A percentile compares a stretch with the other conserved stretches of the same genome.
Conservation (phyloP, 2,329 filamentous ascomycete genomes). For the Aspergillus luchuensis region DNA sequence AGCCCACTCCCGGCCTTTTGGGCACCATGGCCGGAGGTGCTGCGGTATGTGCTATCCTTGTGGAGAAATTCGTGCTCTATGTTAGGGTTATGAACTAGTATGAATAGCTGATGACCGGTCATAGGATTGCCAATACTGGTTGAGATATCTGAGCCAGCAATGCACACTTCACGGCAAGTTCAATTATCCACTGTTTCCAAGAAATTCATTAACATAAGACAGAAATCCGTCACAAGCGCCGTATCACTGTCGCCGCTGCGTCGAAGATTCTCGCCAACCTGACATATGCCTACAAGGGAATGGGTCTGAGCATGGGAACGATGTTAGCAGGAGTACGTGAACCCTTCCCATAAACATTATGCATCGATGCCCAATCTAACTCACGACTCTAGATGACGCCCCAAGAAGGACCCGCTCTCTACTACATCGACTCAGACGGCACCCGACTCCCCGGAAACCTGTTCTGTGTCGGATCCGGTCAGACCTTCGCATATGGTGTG, state of each 20-base stretch:
- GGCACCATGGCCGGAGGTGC: conserved; percentile 98
- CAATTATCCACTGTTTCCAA: neutral
- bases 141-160: conserved; percentile 97
- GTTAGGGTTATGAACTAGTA: neutral
- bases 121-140: conserved; percentile 98
- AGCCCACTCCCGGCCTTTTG: conserved; percentile 60
- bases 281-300: conserved; percentile 98
- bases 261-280: conserved; percentile 98
- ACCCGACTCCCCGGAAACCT: conserved; percentile 90
- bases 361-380: neutral
- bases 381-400: conserved; percentile 49
- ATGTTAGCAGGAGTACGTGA: conserved; percentile 95
- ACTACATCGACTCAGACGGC: conserved; percentile 98
- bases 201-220: conserved; percentile 17
- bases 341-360: conserved; percentile 41
- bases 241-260: conserved; percentile 94
- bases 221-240: conserved; percentile 95
- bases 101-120: conserved; percentile 14
- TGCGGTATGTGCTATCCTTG: conserved; percentile 57
- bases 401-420: conserved; percentile 92
- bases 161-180: conserved; percentile 80
- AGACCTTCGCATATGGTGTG: conserved; percentile 98
- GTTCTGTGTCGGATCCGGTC: conserved; percentile 96
- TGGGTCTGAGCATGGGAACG: conserved; percentile 98
- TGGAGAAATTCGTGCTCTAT: neutral